These are phyloP conservation scores for Lecanicillium sp. DNA, from an alignment of 2,329 filamentous ascomycete genomes.

Conservation along the genomic window DNA sequence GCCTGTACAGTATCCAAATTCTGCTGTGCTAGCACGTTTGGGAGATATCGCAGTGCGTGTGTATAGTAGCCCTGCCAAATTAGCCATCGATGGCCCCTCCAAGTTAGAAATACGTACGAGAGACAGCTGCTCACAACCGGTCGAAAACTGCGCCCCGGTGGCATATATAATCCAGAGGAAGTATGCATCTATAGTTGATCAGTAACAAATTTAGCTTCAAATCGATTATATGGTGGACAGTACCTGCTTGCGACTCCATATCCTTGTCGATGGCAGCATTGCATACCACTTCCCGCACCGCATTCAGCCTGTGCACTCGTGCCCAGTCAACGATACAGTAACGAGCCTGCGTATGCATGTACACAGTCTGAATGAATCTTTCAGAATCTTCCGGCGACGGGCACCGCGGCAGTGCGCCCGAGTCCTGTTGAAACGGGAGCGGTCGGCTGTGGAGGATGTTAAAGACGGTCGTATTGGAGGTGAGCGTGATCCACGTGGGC, in stretches of 20 bases:
- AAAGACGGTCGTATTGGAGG: not conserved
- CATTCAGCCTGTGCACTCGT: constrained; percentile 4
- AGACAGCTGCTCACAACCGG: not conserved
- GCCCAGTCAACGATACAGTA: constrained; percentile 14
- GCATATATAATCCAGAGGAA: constrained; percentile 9
- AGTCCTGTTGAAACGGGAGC: not conserved
- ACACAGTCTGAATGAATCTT: not conserved
- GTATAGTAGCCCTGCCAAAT: constrained; percentile 5
- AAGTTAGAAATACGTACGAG: not conserved
- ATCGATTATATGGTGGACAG: not conserved
- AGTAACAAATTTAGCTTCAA: not conserved
- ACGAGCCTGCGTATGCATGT: constrained; percentile 8
- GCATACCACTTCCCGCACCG: constrained; percentile 4
- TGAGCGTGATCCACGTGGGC: constrained; percentile 1
- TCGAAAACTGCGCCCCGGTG: not conserved
- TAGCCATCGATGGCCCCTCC: not conserved
- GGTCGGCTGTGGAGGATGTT: constrained; percentile 1
- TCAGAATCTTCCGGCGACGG: not conserved
- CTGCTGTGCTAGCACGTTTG: not conserved
- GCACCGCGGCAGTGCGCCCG: not conserved
- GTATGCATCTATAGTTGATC: not conserved
- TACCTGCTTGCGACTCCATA: constrained; percentile 3
- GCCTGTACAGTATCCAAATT: constrained; percentile 5
- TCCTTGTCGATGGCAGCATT: not conserved
- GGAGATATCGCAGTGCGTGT: constrained; percentile 1